Conservation (phyloP, 2,329 filamentous ascomycete species). For the Trichoderma guizhouense region DNA sequence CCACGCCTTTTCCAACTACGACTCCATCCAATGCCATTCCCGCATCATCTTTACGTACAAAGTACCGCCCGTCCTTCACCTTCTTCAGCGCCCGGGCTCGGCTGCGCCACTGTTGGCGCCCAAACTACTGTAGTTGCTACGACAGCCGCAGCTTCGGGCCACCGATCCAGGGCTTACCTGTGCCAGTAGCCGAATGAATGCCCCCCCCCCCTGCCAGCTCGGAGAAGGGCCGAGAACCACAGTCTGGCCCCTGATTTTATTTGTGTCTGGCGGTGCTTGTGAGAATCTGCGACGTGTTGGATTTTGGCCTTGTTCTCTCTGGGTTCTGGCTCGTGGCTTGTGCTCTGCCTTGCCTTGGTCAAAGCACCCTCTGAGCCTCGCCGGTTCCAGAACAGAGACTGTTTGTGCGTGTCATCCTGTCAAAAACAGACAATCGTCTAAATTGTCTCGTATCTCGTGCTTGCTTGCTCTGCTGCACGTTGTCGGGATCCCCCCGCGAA, state of each 20-base stretch:
- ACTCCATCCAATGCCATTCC: background rate
- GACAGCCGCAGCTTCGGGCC: background rate
- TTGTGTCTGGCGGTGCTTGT: background rate
- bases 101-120: slow-evolving; percentile 14
- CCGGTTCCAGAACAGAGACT: background rate
- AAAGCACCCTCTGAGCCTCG: background rate
- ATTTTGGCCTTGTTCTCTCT: background rate
- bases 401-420: background rate
- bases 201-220: background rate
- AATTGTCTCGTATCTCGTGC: slow-evolving; percentile 1
- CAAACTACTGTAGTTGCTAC: background rate
- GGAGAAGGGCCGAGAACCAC: slow-evolving; percentile 11
- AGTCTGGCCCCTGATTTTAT: background rate
- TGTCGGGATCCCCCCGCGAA: background rate
- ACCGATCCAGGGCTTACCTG: background rate
- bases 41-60: background rate
- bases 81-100: background rate
- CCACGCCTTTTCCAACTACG: background rate
- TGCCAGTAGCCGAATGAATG: background rate
- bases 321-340: background rate
- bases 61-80: background rate
- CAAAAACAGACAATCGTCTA: background rate
- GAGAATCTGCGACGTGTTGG: background rate
- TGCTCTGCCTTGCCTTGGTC: background rate
- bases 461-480: background rate